phyloP scores from a whole-genome alignment of 2,329 filamentous ascomycete species.

The Pezizomycotina sp. region DNA sequence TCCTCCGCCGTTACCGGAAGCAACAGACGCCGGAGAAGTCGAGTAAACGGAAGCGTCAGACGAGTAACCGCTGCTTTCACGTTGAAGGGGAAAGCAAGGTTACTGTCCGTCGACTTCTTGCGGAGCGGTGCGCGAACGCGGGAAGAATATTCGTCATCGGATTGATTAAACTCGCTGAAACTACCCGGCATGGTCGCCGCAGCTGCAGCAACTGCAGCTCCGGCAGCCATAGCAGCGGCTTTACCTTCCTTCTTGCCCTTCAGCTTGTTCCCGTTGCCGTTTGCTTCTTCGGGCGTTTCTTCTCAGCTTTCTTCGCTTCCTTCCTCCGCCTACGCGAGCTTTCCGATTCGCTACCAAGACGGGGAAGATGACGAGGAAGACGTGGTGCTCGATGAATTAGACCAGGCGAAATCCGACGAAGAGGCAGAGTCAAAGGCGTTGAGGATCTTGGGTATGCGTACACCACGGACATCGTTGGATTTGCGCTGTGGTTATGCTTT shows the following conservation, averaged over 20 bases:
- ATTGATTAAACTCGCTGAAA: constrained; percentile 14
- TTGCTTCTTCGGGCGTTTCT: no score
- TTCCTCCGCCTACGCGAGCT: constrained; percentile 6
- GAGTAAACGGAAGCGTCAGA: constrained; percentile 19
- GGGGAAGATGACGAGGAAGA: constrained; percentile 1
- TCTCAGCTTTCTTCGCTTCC: no score
- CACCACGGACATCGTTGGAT: constrained; percentile 14
- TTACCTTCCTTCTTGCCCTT: constrained; percentile 7
- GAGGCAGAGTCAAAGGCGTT: constrained; percentile 15
- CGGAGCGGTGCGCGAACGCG: constrained; percentile 12
- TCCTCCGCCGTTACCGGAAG: constrained; percentile 13
- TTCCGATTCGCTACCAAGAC: constrained; percentile 4
- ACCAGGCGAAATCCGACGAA: constrained; percentile 12
- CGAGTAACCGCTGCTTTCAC: constrained; percentile 14
- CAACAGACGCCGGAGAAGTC: constrained; percentile 6
- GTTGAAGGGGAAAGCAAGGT: constrained; percentile 11
- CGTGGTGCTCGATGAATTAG: constrained; percentile 5
- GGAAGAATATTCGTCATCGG: constrained; percentile 14
- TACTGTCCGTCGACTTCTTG: constrained; percentile 16
- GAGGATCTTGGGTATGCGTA: constrained; percentile 8
- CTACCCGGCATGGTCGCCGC: constrained; percentile 13
- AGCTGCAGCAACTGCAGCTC: constrained; percentile 3
- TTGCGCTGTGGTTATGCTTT: constrained; percentile 9
- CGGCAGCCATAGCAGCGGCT: neutral
- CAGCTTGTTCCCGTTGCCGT: no score